Conservation (phyloP, 768 basidiomycete species). For the Hypholoma fasciculare region DNA sequence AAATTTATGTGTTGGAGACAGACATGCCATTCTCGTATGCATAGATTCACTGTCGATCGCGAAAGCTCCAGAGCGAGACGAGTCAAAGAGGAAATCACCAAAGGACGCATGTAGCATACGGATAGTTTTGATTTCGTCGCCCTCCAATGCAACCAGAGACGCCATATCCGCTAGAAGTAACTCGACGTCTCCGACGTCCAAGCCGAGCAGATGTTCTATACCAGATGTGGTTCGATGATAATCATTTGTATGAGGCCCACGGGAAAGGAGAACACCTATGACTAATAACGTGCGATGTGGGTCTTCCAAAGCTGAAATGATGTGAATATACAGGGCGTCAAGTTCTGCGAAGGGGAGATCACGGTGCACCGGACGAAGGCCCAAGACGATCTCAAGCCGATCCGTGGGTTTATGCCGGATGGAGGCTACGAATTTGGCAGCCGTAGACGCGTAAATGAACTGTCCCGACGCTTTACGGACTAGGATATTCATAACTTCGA, state of each 20-base stretch:
- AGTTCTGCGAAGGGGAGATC: slow-evolving; percentile 7
- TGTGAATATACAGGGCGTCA: slow-evolving; percentile 7
- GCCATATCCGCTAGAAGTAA: background rate
- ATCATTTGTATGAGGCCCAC: too few relatives aligned
- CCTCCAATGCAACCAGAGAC: background rate
- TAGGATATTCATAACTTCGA: background rate
- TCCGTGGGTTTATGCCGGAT: background rate
- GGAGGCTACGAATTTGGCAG: slow-evolving; percentile 7
- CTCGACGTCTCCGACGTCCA: background rate
- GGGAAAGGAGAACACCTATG: background rate
- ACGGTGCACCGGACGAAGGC: background rate
- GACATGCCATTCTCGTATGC: too few relatives aligned
- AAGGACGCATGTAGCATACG: slow-evolving; percentile 7
- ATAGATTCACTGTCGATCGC: background rate
- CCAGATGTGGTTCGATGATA: background rate
- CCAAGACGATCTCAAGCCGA: slow-evolving; percentile 1
- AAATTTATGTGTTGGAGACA: too few relatives aligned
- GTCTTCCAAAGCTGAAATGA: background rate
- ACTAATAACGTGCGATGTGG: background rate
- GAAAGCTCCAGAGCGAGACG: background rate
- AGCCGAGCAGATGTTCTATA: background rate
- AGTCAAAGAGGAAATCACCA: slow-evolving; percentile 11
- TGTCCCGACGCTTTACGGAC: slow-evolving; percentile 12
- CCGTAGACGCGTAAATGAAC: slow-evolving; percentile 16
- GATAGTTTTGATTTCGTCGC: background rate